These are phyloP conservation scores for Citrus sp. DNA, from an alignment of 345 rosid genomes.

Conservation along the genomic window DNA sequence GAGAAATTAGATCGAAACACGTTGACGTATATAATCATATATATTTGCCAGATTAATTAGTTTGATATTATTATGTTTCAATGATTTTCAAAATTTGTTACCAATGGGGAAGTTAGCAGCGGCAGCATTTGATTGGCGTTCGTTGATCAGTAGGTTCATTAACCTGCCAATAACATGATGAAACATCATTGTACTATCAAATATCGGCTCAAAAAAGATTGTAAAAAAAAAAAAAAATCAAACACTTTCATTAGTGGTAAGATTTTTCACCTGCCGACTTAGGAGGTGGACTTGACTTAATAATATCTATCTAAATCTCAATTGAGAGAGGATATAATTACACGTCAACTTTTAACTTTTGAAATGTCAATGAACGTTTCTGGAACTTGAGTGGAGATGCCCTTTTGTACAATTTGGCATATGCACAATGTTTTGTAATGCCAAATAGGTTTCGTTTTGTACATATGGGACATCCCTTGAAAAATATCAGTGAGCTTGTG, in stretches of 20 bases:
- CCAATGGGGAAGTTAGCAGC: background rate
- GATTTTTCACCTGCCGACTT: background rate
- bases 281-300: background rate
- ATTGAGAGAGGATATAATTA: background rate
- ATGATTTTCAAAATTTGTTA: background rate
- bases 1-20: slow-evolving; percentile 8
- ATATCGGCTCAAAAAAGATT: background rate
- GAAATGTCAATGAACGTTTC: background rate
- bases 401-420: background rate
- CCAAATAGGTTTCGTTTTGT: no score
- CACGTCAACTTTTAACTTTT: background rate
- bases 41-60: background rate
- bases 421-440: background rate
- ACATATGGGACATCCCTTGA: background rate
- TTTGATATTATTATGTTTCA: background rate
- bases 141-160: background rate
- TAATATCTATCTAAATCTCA: background rate
- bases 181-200: slow-evolving; percentile 7
- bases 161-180: background rate
- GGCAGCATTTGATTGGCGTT: background rate
- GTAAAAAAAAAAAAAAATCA: no score
- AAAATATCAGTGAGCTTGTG: background rate
- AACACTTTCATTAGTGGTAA: background rate
- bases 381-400: background rate
- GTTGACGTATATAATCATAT: background rate